Percentiles rank a stretch among this genome's conserved stretches.
Conservation (phyloP, 352 stramenopile genomes). For the Globisporangium nagaii region DNA sequence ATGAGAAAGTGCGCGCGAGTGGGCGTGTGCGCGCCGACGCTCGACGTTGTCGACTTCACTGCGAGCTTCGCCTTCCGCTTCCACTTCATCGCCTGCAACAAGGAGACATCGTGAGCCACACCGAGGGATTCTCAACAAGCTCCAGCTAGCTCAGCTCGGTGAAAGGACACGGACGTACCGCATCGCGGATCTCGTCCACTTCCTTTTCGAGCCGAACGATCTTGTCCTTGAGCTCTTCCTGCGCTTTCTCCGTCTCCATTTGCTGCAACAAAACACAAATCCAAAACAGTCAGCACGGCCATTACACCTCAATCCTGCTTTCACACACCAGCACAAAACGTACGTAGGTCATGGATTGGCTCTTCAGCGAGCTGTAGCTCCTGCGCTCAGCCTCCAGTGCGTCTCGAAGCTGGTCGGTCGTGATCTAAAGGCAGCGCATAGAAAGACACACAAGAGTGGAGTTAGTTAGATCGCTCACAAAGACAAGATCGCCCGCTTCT, state of each 20-base stretch:
- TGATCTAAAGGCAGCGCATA: conserved; percentile 18
- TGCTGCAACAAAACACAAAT: conserved; percentile 12
- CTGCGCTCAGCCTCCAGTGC: conserved; percentile 33
- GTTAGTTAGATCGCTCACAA: neutral
- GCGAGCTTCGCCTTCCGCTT: conserved; percentile 68
- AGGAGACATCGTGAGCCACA: neutral
- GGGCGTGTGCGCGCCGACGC: conserved; percentile 18
- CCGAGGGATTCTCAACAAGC: no score
- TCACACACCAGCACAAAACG: conserved; percentile 4
- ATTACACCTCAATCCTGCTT: neutral
- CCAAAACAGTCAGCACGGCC: conserved; percentile 18
- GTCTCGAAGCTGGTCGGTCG: conserved; percentile 29
- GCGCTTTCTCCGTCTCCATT: conserved; percentile 34
- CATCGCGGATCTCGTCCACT: conserved; percentile 50
- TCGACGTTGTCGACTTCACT: conserved; percentile 24
- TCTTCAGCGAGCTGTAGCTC: conserved; percentile 28
- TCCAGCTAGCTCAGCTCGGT: neutral
- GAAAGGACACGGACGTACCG: conserved; percentile 15
- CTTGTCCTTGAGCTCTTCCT: conserved; percentile 49
- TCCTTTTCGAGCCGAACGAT: conserved; percentile 64
- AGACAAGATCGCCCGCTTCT: neutral
- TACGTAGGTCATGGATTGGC: conserved; percentile 33
- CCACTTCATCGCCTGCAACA: conserved; percentile 35
- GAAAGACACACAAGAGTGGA: neutral
- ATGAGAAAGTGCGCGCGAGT: conserved; percentile 33